Conservation (phyloP, 192 early-diverging fungal genomes). For the Thamnidium elegans region DNA sequence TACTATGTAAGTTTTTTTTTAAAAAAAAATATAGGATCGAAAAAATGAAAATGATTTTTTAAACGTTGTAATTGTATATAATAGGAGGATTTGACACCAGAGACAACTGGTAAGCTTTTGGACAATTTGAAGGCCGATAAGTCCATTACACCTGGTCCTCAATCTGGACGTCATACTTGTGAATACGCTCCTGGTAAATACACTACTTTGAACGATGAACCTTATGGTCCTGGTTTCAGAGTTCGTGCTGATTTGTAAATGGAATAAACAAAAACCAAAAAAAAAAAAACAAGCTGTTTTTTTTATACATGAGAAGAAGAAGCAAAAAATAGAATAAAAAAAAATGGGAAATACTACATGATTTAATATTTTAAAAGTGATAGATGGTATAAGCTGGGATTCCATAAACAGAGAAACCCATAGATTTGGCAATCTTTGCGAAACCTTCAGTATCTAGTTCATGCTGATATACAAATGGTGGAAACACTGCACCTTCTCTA, state of each 20-base stretch:
- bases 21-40: background rate
- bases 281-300: background rate
- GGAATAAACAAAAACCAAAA: background rate
- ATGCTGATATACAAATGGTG: conserved; percentile 59
- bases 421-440: conserved; percentile 61
- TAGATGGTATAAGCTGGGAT: conserved; percentile 58
- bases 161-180: conserved; percentile 81
- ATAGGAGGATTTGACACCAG: conserved; percentile 94
- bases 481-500: conserved; percentile 62
- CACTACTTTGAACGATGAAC: conserved; percentile 82
- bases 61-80: background rate
- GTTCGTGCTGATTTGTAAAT: conserved; percentile 74
- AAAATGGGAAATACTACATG: background rate
- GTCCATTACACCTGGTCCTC: conserved; percentile 76
- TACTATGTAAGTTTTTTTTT: conserved; percentile 69
- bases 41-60: background rate
- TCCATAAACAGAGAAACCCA: conserved; percentile 60
- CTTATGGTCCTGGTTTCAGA: conserved; percentile 89
- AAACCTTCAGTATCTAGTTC: conserved; percentile 69
- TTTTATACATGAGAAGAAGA: background rate
- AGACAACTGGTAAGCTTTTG: conserved; percentile 83
- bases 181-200: conserved; percentile 75
- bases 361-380: conserved; percentile 30
- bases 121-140: conserved; percentile 84
- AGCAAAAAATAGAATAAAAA: background rate